phyloP scores from a whole-genome alignment of 352 stramenopile species.

The Blastocystis sp. region DNA sequence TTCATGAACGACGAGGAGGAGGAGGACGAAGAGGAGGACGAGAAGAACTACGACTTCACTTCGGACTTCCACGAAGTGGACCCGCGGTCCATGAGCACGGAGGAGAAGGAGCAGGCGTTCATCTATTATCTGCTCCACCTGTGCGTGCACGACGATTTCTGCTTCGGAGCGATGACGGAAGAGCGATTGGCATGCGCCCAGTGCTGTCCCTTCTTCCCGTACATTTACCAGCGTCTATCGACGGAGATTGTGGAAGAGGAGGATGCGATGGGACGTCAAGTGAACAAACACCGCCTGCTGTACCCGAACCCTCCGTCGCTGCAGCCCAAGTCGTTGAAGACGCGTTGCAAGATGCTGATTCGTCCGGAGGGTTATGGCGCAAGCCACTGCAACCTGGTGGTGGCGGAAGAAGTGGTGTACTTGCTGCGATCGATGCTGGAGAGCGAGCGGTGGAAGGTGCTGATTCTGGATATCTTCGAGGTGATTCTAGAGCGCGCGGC shows the following conservation, averaged over 20 bases:
- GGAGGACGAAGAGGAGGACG: conserved; percentile 24
- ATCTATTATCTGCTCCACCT: conserved; percentile 55
- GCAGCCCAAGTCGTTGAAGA: conserved; percentile 34
- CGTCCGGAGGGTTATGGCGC: conserved; percentile 47
- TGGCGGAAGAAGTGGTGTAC: conserved; percentile 56
- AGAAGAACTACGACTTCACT: neutral
- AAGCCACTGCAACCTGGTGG: conserved; percentile 41
- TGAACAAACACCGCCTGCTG: conserved; percentile 38
- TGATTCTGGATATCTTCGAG: conserved; percentile 55
- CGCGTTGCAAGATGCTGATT: conserved; percentile 56
- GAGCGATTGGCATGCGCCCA: conserved; percentile 42
- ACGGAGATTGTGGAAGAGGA: conserved; percentile 50
- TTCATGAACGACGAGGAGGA: conserved; percentile 27
- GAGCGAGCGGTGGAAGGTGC: conserved; percentile 34
- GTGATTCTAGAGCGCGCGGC: conserved; percentile 44
- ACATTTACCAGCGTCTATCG: conserved; percentile 50
- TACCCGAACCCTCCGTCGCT: conserved; percentile 14
- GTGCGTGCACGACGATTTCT: conserved; percentile 56
- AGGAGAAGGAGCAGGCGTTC: conserved; percentile 48
- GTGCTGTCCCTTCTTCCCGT: conserved; percentile 55
- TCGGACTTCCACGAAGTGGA: conserved; percentile 13
- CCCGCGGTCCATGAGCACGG: neutral
- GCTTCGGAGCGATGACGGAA: conserved; percentile 56
- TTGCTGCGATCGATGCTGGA: conserved; percentile 42
- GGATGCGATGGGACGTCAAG: neutral